Evolutionary conservation across 495 filamentous ascomycete species (phyloP).

Genomic region (Trichoderma orchidacearum): DNA sequence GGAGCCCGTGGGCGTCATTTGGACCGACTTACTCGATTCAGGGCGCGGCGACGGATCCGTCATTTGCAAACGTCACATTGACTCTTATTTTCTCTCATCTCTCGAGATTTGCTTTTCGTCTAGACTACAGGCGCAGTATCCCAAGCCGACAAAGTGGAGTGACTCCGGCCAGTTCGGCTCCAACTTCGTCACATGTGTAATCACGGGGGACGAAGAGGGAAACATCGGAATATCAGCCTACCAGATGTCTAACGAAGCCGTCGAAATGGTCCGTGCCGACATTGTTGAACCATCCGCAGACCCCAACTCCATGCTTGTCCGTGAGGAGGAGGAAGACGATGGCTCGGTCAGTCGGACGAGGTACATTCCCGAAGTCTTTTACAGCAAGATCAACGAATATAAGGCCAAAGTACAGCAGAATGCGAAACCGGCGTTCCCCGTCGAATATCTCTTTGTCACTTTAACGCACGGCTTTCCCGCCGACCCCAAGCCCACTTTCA

Average conservation of each 20-base stretch:
- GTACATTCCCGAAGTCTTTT: conserved; percentile 98
- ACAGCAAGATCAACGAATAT: conserved; percentile 89
- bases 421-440: conserved; percentile 89
- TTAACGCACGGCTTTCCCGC: conserved; percentile 94
- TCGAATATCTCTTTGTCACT: conserved; percentile 91
- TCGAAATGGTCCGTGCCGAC: conserved; percentile 93
- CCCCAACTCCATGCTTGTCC: conserved; percentile 86
- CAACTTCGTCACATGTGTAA: conserved; percentile 90
- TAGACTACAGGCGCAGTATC: conserved; percentile 72
- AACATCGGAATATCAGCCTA: conserved; percentile 82
- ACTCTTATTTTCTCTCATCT: conserved; percentile 88
- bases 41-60: conserved; percentile 69
- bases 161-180: conserved; percentile 89
- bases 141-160: conserved; percentile 92
- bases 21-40: conserved; percentile 82
- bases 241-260: conserved; percentile 85
- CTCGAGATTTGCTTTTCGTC: conserved; percentile 85
- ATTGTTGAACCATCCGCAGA: conserved; percentile 93
- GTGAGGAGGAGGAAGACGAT: conserved; percentile 78
- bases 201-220: conserved; percentile 83
- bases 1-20: conserved; percentile 86
- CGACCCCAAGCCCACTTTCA: conserved; percentile 60
- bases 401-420: conserved; percentile 93
- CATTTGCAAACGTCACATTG: conserved; percentile 89
- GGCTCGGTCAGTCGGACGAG: conserved; percentile 52